Conservation (phyloP, 192 early-diverging fungal species). For the Coemansia sp. region DNA sequence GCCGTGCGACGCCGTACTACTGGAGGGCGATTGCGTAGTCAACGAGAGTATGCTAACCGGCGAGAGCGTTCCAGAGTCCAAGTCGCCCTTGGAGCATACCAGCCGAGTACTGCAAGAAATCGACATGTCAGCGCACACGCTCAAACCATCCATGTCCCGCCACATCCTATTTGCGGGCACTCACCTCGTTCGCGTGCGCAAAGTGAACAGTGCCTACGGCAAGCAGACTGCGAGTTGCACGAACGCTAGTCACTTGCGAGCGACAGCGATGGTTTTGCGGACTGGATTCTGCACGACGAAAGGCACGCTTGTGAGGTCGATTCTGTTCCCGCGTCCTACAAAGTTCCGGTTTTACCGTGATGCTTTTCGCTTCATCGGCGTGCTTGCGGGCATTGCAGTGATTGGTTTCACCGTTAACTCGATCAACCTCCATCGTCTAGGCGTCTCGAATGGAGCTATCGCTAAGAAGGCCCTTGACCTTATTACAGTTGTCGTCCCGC, state of each 20-base stretch:
- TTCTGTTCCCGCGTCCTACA: slow-evolving; percentile 94
- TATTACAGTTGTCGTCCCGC: slow-evolving; percentile 94
- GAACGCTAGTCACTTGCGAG: slow-evolving; percentile 6
- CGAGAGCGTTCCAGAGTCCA: slow-evolving; percentile 92
- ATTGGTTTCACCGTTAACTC: slow-evolving; percentile 82
- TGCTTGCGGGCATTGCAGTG: slow-evolving; percentile 77
- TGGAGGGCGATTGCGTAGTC: slow-evolving; percentile 93
- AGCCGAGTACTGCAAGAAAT: slow-evolving; percentile 18
- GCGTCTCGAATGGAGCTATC: slow-evolving; percentile 71
- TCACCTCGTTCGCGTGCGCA: slow-evolving; percentile 76
- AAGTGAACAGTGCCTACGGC: slow-evolving; percentile 21
- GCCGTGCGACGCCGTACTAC: slow-evolving; percentile 89
- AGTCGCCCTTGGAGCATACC: slow-evolving; percentile 61
- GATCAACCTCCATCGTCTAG: slow-evolving; percentile 80
- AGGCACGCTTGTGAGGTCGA: slow-evolving; percentile 88
- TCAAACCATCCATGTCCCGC: slow-evolving; percentile 64
- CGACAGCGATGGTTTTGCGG: slow-evolving; percentile 85
- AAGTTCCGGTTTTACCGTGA: slow-evolving; percentile 94
- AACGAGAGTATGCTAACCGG: slow-evolving; percentile 99
- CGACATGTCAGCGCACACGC: slow-evolving; percentile 36
- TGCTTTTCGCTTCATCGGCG: slow-evolving; percentile 90
- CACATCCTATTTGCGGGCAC: slow-evolving; percentile 94
- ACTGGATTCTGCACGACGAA: slow-evolving; percentile 96
- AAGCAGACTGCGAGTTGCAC: not conserved
- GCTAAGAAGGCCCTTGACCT: slow-evolving; percentile 87